Conservation (phyloP, 495 filamentous ascomycete species). For the Tuber microsphaerosporum region DNA sequence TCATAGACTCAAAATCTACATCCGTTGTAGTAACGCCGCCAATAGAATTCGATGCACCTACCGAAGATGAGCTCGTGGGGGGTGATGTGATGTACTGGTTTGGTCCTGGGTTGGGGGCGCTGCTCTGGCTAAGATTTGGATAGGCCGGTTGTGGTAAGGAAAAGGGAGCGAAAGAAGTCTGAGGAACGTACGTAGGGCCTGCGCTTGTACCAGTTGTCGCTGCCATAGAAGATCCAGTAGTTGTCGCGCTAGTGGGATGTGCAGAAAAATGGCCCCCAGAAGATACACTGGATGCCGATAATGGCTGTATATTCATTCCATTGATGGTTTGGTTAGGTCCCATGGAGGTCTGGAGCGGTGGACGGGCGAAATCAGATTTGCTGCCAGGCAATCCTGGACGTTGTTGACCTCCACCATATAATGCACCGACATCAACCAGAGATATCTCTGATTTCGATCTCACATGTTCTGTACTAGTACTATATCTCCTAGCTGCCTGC, state of each 20-base stretch:
- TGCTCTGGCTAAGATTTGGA: constrained; percentile 42
- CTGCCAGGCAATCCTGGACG: constrained; percentile 19
- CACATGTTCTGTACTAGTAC: constrained; percentile 29
- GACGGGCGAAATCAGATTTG: constrained; percentile 27
- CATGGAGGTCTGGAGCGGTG: constrained; percentile 35
- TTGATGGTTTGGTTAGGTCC: constrained; percentile 33
- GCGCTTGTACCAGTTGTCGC: constrained; percentile 22
- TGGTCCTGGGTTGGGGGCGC: constrained; percentile 46
- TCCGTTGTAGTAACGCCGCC: constrained; percentile 43
- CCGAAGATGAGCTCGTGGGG: constrained; percentile 43
- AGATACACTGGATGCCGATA: constrained; percentile 31
- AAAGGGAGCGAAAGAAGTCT: constrained; percentile 44
- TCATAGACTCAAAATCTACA: constrained; percentile 56
- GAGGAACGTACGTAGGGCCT: constrained; percentile 25
- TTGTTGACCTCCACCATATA: constrained; percentile 26
- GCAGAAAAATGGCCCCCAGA: constrained; percentile 26
- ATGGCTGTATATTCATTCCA: constrained; percentile 34
- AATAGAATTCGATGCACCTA: constrained; percentile 44
- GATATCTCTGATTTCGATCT: constrained; percentile 29
- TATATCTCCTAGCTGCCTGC: constrained; percentile 27
- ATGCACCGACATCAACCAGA: constrained; percentile 22
- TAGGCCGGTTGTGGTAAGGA: constrained; percentile 54
- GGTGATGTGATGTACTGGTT: constrained; percentile 42
- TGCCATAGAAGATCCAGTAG: constrained; percentile 22
- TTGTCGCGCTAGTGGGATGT: constrained; percentile 16